Evolutionary conservation across 2,329 filamentous ascomycete species (phyloP), one percentile per base, ranked within the genome.

Genomic region (Paecilomyces formosus): DNA sequence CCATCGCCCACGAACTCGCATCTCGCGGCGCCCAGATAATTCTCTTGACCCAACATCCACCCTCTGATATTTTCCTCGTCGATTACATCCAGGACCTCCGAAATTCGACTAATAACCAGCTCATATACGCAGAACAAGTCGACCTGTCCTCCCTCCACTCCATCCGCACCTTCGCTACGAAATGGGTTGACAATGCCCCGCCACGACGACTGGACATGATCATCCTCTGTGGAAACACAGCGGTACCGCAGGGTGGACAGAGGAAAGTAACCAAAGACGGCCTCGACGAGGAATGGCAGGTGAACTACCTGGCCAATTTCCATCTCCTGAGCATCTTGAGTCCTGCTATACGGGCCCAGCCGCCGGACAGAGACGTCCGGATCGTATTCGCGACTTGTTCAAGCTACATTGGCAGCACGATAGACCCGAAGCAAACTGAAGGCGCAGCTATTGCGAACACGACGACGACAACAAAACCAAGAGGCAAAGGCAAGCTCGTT

Each of bases 231-330:
- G 94, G 88, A 9, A 89, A 89, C 52, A 88, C 88, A 0, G 78
- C 92, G 64, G 2, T 83, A 82, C 11, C 89, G 1, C 58, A 69
- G 2, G 53, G 86, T 1, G 80, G 82, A 4, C 76, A 79, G 63
- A 79, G 83, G 28, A 77, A 74, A 1, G 78, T 83, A 63, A 96
- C 92, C 0, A 76, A 80, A 5, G 92, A 97, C 68, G 92, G 91
- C 0, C 78, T 97, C 13, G 93, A 97, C 70, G 83, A 88, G 64
- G 93, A 89, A 61, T 97, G 92, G 92, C 91, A 92, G 77, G 81
- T 97, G 66, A 99, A 99, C 71, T 99, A 92, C 73, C 82, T 99
- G 45, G 88, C 92, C 62, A 97, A 97, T 73, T 97, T 97, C 76
- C 95, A 99, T 70, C 81, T 99, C 3, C 81, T 99, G 52, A 90